Evolutionary conservation across 371 early-diverging fungal genomes (phyloP), one percentile per base, ranked within the genome.

Genomic region (Mortierella sp.): DNA sequence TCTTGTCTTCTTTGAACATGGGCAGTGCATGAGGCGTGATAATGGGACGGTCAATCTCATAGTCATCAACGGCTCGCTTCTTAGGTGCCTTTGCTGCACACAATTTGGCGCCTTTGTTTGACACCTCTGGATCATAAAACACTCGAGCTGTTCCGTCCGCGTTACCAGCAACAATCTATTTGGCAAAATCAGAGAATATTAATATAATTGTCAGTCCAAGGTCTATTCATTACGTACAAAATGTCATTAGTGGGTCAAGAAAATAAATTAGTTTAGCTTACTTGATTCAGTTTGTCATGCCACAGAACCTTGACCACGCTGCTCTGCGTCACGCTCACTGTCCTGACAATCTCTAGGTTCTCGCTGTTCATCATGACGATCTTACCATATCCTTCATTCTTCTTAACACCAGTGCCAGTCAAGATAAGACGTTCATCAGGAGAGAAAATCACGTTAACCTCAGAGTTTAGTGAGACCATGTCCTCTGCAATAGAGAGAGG

Each of bases 271-370:
- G 1, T 2, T 38, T 16, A 4, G 11, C 63, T 60, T 86, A 88
- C 89, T 87, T 98, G 98, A 74, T 97, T 95, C 79, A 97, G 85
- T 43, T 87, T 89, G 19, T 94, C 89, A 76, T 96, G 95, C 98
- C 98, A 98, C 24, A 92, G 70, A 10, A 96, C 92, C 13, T 88
- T 85, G 22, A 96, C 91, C 1, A 95, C 94, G 69, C 92, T 94
- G 7, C 91, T 88, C 75, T 89, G 80, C 0, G 88, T 83, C 15
- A 89, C 86, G 78, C 91, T 84, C 65, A 89, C 83, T 16, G 88
- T 85, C 10, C 88, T 77, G 15, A 87, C 84, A 47, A 87, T 70
- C 62, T 93, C 89, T 28, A 96, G 77, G 15, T 90, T 91, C n/a
- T 91, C 83, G 64, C 91, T 86, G 70, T 94, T 91, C 78, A 94